Percentiles rank a stretch among this genome's conserved stretches.
Conservation (phyloP, 1,284 basidiomycete species). For the Cryptococcus floricola region DNA sequence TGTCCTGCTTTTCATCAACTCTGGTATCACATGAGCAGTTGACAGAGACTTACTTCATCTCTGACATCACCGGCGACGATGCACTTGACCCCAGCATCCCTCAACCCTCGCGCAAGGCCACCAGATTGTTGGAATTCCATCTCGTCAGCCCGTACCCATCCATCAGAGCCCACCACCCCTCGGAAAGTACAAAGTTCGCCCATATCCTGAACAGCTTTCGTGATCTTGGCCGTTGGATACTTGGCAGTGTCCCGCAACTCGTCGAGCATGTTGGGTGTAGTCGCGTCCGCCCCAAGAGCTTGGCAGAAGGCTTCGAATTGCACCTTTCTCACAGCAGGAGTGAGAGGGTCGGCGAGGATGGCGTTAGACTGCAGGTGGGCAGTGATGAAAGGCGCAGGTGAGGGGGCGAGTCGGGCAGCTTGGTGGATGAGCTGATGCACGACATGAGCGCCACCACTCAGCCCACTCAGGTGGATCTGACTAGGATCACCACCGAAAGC, state of each 20-base stretch:
- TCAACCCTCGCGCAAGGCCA: constrained; percentile 56
- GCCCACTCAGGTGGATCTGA: constrained; percentile 62
- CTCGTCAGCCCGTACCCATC: constrained; percentile 54
- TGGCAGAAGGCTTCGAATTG: constrained; percentile 63
- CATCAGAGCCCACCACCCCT: constrained; percentile 60
- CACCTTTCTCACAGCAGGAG: constrained; percentile 56
- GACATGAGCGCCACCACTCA: constrained; percentile 71
- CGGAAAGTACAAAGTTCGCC: constrained; percentile 62
- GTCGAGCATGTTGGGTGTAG: constrained; percentile 52
- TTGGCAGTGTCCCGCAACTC: constrained; percentile 55
- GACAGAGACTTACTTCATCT: constrained; percentile 60
- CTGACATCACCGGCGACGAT: constrained; percentile 64
- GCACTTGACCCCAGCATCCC: constrained; percentile 58
- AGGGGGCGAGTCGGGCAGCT: constrained; percentile 60
- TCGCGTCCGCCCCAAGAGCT: constrained; percentile 57
- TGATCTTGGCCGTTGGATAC: constrained; percentile 55
- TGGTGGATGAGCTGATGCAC: constrained; percentile 69
- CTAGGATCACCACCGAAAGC: constrained; percentile 57
- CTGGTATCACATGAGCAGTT: too few relatives aligned
- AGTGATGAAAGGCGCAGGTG: constrained; percentile 60
- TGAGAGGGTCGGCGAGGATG: constrained; percentile 54
- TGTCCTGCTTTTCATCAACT: constrained; percentile 32
- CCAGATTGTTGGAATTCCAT: constrained; percentile 68
- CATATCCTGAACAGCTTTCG: constrained; percentile 55
- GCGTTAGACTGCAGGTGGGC: constrained; percentile 68